Percentiles rank a stretch among this genome's conserved stretches.
These are phyloP conservation scores for Paramecium bursaria DNA, from an alignment of 73 alveolate genomes.

Conservation along the genomic window DNA sequence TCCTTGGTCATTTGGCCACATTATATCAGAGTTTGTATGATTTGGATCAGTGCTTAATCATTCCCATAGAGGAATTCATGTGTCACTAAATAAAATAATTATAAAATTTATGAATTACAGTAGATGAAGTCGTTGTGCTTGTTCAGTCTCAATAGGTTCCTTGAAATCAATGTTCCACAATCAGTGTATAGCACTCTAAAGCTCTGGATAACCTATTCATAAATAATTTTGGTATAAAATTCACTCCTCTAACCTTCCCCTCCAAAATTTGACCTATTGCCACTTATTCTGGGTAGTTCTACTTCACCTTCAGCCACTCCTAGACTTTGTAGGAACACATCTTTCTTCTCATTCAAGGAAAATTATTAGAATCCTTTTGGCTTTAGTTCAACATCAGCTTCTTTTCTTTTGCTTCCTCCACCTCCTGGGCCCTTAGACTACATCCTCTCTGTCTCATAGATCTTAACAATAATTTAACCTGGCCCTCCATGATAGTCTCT, in stretches of 20 bases:
- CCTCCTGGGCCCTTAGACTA: background rate
- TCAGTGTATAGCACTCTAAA: conserved; percentile 33
- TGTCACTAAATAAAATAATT: background rate
- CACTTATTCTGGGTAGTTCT: conserved; percentile 25
- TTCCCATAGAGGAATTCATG: conserved; percentile 21
- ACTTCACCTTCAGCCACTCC: conserved; percentile 20
- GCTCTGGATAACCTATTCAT: conserved; percentile 12
- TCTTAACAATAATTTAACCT: conserved; percentile 47
- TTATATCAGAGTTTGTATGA: conserved; percentile 23
- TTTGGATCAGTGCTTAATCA: conserved; percentile 19
- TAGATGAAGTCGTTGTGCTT: conserved; percentile 2
- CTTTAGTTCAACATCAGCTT: background rate
- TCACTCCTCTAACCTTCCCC: conserved; percentile 11
- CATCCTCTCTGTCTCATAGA: conserved; percentile 18
- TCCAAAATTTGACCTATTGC: too few species aligned
- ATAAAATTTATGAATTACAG: background rate
- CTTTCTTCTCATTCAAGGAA: conserved; percentile 30
- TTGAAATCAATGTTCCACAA: background rate
- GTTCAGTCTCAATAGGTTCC: background rate
- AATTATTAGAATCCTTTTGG: background rate
- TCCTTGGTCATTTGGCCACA: conserved; percentile 46
- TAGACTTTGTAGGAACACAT: background rate
- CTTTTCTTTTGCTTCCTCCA: conserved; percentile 25
- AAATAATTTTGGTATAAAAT: conserved; percentile 10
- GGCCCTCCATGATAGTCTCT: conserved; percentile 55